A percentile compares a stretch with the other conserved stretches of the same genome.
These are phyloP conservation scores for Phallus indusiatus DNA, from an alignment of 768 basidiomycete species.

Conservation along the genomic window DNA sequence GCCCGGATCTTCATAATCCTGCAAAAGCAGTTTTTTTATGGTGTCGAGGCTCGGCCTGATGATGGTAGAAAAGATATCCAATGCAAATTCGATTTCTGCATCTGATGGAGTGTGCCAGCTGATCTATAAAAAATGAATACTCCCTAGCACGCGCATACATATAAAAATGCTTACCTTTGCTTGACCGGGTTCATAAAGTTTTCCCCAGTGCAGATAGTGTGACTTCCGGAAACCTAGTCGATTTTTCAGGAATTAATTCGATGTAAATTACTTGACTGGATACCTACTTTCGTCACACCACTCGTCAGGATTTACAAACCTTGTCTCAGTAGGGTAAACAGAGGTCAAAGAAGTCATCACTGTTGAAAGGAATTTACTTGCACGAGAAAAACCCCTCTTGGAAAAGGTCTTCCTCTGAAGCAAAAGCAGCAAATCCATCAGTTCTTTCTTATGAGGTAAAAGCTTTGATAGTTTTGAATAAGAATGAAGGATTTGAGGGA, in stretches of 20 bases:
- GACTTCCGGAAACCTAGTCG: conserved; percentile 53
- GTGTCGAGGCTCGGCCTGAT: conserved; percentile 51
- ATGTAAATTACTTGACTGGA: not conserved
- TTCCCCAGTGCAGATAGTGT: conserved; percentile 75
- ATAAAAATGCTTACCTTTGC: conserved; percentile 42
- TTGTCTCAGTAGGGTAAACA: conserved; percentile 73
- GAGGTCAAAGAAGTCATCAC: conserved; percentile 66
- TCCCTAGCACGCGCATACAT: not conserved
- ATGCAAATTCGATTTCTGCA: conserved; percentile 65
- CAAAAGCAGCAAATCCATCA: conserved; percentile 50
- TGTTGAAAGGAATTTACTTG: conserved; percentile 66
- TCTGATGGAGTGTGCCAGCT: conserved; percentile 70
- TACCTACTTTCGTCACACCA: conserved; percentile 60
- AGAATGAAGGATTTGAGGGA: not conserved
- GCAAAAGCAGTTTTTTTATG: conserved; percentile 48
- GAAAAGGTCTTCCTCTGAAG: conserved; percentile 66
- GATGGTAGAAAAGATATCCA: conserved; percentile 58
- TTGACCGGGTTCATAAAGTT: conserved; percentile 59
- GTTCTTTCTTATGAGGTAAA: conserved; percentile 50
- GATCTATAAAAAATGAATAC: conserved; percentile 29
- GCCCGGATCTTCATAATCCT: conserved; percentile 37
- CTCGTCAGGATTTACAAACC: conserved; percentile 69
- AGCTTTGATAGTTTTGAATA: conserved; percentile 33
- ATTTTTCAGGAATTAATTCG: not conserved
- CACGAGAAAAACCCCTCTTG: conserved; percentile 77